Evolutionary conservation across 2,329 filamentous ascomycete genomes (phyloP).

Genomic region (Epichloe sibirici): DNA sequence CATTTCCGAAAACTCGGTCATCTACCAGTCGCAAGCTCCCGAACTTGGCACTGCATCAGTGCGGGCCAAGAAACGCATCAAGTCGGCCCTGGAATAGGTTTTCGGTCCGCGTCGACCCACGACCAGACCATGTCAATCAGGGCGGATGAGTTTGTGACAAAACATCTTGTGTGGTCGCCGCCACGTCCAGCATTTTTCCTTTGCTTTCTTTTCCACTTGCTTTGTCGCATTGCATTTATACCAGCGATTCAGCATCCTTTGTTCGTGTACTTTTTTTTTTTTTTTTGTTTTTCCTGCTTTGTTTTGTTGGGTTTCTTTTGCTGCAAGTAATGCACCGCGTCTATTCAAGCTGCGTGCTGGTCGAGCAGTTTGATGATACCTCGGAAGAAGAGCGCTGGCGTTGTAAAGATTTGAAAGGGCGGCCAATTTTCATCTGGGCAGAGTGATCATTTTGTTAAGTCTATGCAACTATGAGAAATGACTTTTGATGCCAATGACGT

Average conservation of each 20-base stretch:
- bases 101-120: conserved; percentile 7
- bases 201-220: neutral
- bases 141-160: conserved; percentile 2
- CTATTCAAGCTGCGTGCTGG: conserved; percentile 12
- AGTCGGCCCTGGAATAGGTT: conserved; percentile 9
- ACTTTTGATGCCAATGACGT: conserved; percentile 1
- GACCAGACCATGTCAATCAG: neutral
- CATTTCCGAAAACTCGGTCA: neutral
- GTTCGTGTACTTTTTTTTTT: conserved; percentile 4
- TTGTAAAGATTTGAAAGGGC: conserved; percentile 5
- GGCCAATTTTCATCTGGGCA: neutral
- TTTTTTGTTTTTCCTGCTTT: neutral
- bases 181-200: neutral
- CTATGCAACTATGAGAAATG: conserved; percentile 1
- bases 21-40: neutral
- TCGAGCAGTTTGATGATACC: conserved; percentile 7
- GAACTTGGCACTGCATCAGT: neutral
- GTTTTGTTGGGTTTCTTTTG: neutral
- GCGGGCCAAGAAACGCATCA: conserved; percentile 3
- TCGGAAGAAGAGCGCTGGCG: conserved; percentile 6
- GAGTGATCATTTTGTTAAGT: neutral
- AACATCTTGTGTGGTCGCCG: neutral
- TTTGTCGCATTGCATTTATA: conserved; percentile 9
- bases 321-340: neutral
- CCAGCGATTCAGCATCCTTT: conserved; percentile 8